Evolutionary conservation across 2,329 filamentous ascomycete genomes (phyloP).

Genomic region (Epichloe hybrida): DNA sequence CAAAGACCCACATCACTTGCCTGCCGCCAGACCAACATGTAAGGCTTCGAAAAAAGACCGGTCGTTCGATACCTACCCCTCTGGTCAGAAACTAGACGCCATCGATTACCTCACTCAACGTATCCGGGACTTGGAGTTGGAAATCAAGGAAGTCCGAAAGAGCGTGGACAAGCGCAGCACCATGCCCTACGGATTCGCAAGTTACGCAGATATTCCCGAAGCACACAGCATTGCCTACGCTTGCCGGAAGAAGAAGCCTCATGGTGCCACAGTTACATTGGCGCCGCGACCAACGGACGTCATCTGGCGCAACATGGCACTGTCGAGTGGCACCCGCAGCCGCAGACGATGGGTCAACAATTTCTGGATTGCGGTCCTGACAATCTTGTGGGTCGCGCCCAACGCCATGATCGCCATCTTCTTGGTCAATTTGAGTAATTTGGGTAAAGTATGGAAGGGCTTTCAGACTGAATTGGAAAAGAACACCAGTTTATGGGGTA

Average conservation of each 20-base stretch:
- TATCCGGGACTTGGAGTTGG: slow-evolving; percentile 67
- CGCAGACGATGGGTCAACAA: slow-evolving; percentile 68
- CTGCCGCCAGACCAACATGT: slow-evolving; percentile 63
- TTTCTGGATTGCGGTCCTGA: slow-evolving; percentile 71
- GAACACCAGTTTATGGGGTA: slow-evolving; percentile 61
- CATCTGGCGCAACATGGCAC: slow-evolving; percentile 85
- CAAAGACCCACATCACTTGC: slow-evolving; percentile 71
- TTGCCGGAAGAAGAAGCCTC: slow-evolving; percentile 65
- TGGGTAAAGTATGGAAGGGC: slow-evolving; percentile 64
- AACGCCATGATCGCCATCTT: slow-evolving; percentile 95
- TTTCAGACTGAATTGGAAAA: slow-evolving; percentile 53
- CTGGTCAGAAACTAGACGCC: slow-evolving; percentile 70
- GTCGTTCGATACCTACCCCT: slow-evolving; percentile 47
- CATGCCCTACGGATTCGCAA: slow-evolving; percentile 87
- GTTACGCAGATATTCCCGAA: slow-evolving; percentile 76
- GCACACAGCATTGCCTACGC: slow-evolving; percentile 80
- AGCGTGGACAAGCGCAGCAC: slow-evolving; percentile 78
- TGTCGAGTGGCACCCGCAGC: slow-evolving; percentile 53
- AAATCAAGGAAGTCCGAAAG: slow-evolving; percentile 72
- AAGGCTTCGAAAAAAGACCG: slow-evolving; percentile 69
- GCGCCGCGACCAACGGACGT: slow-evolving; percentile 83
- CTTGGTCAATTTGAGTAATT: slow-evolving; percentile 68
- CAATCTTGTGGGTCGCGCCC: slow-evolving; percentile 74
- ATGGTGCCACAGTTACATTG: slow-evolving; percentile 62
- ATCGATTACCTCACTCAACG: slow-evolving; percentile 85